These are phyloP conservation scores for Talaromyces albobiverticillius DNA, from an alignment of 2,329 filamentous ascomycete species.

Conservation along the genomic window DNA sequence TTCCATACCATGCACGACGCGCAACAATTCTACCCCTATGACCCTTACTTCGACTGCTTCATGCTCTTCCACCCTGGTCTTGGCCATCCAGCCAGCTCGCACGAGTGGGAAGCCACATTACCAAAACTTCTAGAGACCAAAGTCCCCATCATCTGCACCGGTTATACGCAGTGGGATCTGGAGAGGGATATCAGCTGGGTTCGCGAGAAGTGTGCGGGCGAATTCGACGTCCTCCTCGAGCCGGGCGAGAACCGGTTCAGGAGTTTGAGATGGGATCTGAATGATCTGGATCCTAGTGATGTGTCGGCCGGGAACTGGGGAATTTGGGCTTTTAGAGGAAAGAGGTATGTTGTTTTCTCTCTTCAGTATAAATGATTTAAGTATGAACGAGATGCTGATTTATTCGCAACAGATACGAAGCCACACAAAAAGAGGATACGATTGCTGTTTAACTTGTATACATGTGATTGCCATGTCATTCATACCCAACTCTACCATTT, in stretches of 20 bases:
- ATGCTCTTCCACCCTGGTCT: constrained; percentile 95
- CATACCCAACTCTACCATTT: constrained; percentile 1
- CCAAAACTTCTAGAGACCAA: constrained; percentile 92
- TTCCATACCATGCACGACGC: constrained; percentile 95
- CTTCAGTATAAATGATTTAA: background rate
- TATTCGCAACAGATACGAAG: constrained; percentile 33
- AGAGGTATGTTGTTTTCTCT: constrained; percentile 64
- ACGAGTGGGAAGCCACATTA: constrained; percentile 91
- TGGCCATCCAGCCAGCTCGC: constrained; percentile 86
- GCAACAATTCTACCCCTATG: constrained; percentile 86
- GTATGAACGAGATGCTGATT: background rate
- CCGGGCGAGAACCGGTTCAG: constrained; percentile 93
- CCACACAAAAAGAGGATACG: constrained; percentile 29
- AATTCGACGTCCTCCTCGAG: constrained; percentile 88
- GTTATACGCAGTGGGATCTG: constrained; percentile 95
- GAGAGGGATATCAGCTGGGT: constrained; percentile 90
- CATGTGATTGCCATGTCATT: background rate
- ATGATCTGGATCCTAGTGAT: constrained; percentile 91
- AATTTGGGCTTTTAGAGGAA: constrained; percentile 93
- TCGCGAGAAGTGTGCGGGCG: constrained; percentile 75
- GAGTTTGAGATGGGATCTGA: constrained; percentile 93
- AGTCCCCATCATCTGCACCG: constrained; percentile 87
- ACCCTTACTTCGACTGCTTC: constrained; percentile 98
- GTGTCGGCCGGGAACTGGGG: constrained; percentile 96
- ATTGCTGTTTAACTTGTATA: constrained; percentile 9